These are phyloP conservation scores for Tagetes patula DNA, from an alignment of 129 eudicot genomes.

Conservation along the genomic window DNA sequence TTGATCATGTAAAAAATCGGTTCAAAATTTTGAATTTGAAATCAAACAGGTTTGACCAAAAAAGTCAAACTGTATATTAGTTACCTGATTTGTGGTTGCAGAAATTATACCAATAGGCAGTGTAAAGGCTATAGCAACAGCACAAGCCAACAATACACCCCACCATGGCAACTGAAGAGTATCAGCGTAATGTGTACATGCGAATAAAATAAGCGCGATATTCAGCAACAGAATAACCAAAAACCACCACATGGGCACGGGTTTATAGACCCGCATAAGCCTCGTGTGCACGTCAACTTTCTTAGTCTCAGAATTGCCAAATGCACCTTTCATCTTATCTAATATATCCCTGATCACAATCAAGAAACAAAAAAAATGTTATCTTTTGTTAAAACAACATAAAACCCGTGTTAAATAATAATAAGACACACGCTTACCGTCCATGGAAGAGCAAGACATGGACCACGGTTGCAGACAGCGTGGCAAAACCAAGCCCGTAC, in stretches of 20 bases:
- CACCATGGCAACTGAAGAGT: conserved; percentile 69
- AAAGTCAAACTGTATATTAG: background rate
- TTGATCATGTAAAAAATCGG: background rate
- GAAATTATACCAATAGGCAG: conserved; percentile 63
- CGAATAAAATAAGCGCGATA: conserved; percentile 43
- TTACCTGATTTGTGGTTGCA: conserved; percentile 87
- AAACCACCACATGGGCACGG: conserved; percentile 83
- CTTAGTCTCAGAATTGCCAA: conserved; percentile 30
- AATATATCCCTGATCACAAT: conserved; percentile 46
- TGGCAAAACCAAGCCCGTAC: conserved; percentile 60
- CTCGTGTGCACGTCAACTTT: conserved; percentile 59
- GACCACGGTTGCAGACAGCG: conserved; percentile 47
- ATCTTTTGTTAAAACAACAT: background rate
- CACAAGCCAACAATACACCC: conserved; percentile 66
- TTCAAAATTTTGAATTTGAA: background rate
- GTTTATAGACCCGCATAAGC: conserved; percentile 60
- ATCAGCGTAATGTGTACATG: conserved; percentile 37
- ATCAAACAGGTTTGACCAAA: conserved; percentile 8
- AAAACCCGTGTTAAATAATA: background rate
- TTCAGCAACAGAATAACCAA: conserved; percentile 33
- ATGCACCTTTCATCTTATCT: conserved; percentile 36
- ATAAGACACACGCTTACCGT: conserved; percentile 31
- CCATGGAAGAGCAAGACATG: conserved; percentile 57
- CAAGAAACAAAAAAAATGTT: background rate
- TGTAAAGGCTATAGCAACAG: conserved; percentile 46